Conservation (phyloP, 2,329 filamentous ascomycete species). For the Paramyrothecium sp. region DNA sequence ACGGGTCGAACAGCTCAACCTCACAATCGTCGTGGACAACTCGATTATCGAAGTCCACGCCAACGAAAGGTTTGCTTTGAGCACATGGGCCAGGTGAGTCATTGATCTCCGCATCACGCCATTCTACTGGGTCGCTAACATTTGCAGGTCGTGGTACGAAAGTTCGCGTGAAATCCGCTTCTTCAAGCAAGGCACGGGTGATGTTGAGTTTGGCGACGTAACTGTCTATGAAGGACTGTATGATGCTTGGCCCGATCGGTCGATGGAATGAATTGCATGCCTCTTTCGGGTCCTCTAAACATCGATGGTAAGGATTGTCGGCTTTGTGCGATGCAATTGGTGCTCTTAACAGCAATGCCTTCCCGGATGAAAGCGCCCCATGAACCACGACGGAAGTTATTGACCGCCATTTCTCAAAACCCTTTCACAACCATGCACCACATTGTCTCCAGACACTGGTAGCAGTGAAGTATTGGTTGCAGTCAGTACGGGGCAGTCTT, state of each 20-base stretch:
- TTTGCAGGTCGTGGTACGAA: slow-evolving; percentile 31
- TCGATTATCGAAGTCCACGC: slow-evolving; percentile 36
- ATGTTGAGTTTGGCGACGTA: slow-evolving; percentile 28
- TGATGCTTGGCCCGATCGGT: slow-evolving; percentile 32
- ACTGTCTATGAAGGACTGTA: slow-evolving; percentile 33
- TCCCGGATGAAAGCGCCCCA: no score
- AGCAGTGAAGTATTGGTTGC: no score
- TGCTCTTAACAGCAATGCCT: no score
- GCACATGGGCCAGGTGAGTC: slow-evolving; percentile 40
- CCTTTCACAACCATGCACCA: no score
- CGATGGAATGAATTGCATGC: neutral
- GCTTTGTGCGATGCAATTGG: no score
- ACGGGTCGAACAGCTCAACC: slow-evolving; percentile 31
- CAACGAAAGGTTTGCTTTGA: slow-evolving; percentile 37
- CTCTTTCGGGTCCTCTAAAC: no score
- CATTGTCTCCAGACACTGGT: no score
- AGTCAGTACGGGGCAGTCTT: no score
- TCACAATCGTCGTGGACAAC: slow-evolving; percentile 40
- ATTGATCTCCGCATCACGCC: neutral
- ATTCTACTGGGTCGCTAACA: slow-evolving; percentile 12
- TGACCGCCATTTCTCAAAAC: no score
- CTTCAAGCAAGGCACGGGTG: slow-evolving; percentile 28
- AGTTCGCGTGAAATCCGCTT: slow-evolving; percentile 31
- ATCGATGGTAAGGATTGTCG: no score
- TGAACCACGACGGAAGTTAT: no score